Evolutionary conservation across 306 rosid species (phyloP).

Genomic region (Acmispon strigosus): DNA sequence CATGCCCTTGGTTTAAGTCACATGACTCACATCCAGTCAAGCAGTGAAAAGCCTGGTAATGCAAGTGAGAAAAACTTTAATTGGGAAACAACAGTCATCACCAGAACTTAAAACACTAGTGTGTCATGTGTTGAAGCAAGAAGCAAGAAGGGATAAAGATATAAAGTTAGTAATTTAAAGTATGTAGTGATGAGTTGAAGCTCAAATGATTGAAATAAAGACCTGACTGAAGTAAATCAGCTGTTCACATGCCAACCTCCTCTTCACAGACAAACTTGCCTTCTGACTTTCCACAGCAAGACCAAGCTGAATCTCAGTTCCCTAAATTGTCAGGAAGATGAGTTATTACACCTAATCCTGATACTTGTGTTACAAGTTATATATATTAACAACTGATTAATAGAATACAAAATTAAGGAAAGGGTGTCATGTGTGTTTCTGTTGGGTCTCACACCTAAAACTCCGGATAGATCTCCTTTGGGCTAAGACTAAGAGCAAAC

Average conservation of each 20-base stretch:
- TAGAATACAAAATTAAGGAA: background rate
- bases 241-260: constrained; percentile 95
- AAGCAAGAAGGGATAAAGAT: background rate
- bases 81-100: background rate
- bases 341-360: background rate
- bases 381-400: background rate
- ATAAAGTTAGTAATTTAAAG: background rate
- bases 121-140: too few species aligned
- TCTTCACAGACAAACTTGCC: constrained; percentile 75
- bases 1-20: constrained; percentile 40
- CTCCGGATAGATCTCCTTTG: too few species aligned
- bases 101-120: background rate
- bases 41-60: constrained; percentile 69
- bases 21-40: constrained; percentile 36
- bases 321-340: constrained; percentile 40
- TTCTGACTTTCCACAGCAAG: constrained; percentile 87
- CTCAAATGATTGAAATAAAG: background rate
- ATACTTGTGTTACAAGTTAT: background rate
- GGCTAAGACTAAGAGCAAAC: too few species aligned
- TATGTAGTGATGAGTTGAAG: background rate
- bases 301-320: constrained; percentile 95
- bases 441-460: too few species aligned
- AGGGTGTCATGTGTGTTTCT: background rate
- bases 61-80: constrained; percentile 11
- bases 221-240: constrained; percentile 85